phyloP scores from a whole-genome alignment of 768 basidiomycete genomes.

The Porpolomopsis calyptriformis region DNA sequence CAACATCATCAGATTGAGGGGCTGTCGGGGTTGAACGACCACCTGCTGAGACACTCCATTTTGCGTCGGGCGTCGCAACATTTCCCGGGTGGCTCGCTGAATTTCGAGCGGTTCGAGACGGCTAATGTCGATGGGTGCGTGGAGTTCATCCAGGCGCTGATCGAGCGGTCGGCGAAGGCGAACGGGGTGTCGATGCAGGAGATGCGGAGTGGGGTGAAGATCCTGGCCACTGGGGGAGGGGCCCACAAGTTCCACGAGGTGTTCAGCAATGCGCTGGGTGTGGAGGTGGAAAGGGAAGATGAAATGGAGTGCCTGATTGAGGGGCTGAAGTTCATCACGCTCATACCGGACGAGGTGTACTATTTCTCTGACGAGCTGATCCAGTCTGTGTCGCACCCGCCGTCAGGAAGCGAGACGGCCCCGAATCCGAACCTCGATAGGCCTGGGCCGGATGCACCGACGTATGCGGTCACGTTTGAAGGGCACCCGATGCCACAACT shows the following conservation, averaged over 20 bases:
- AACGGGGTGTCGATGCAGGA: constrained; percentile 83
- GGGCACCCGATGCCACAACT: constrained; percentile 75
- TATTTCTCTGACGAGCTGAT: constrained; percentile 98
- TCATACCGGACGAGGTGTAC: constrained; percentile 95
- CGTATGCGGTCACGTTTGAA: constrained; percentile 83
- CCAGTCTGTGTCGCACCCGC: constrained; percentile 40
- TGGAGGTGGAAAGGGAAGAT: constrained; percentile 85
- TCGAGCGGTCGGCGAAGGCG: constrained; percentile 71
- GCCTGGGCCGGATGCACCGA: constrained; percentile 84
- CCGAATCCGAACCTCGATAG: constrained; percentile 41
- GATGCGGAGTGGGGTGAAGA: constrained; percentile 89
- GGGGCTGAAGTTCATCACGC: constrained; percentile 89
- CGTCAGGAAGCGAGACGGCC: constrained; percentile 13
- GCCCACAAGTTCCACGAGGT: constrained; percentile 89
- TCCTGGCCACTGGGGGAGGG: constrained; percentile 97
- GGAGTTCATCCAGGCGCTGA: constrained; percentile 76
- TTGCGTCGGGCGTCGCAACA: constrained; percentile 67
- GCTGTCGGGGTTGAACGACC: constrained; percentile 29
- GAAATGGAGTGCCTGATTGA: constrained; percentile 99
- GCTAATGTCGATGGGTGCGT: constrained; percentile 77
- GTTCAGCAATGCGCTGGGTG: constrained; percentile 60
- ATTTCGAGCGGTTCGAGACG: constrained; percentile 96
- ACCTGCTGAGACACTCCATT: constrained; percentile 49
- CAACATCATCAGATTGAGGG: constrained; percentile 22
- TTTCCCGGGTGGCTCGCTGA: constrained; percentile 92